phyloP scores from a whole-genome alignment of 2,329 filamentous ascomycete species.

The Pseudocercospora pini-densiflorae region DNA sequence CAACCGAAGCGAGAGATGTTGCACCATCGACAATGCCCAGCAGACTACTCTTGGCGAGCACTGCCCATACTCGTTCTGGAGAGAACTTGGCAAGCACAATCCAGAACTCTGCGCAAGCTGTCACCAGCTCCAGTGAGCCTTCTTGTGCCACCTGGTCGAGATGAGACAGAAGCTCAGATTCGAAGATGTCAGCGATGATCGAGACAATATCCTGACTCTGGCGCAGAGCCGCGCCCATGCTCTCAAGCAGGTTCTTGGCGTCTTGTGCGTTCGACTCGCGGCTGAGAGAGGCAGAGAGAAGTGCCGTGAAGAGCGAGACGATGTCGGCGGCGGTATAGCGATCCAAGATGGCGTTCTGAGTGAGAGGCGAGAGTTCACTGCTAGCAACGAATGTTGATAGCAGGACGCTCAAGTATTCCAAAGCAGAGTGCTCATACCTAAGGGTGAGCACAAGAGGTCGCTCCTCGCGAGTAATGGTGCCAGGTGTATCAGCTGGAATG shows the following conservation, averaged over 20 bases:
- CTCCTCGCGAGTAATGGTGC: slow-evolving; percentile 77
- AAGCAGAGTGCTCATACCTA: slow-evolving; percentile 73
- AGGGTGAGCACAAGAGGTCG: slow-evolving; percentile 77
- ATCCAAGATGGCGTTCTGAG: slow-evolving; percentile 44
- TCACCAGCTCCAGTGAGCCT: slow-evolving; percentile 68
- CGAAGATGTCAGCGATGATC: slow-evolving; percentile 83
- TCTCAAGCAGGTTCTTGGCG: slow-evolving; percentile 53
- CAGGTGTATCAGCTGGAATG: slow-evolving; percentile 62
- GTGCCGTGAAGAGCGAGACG: slow-evolving; percentile 72
- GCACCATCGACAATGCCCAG: slow-evolving; percentile 76
- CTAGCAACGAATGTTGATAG: slow-evolving; percentile 69
- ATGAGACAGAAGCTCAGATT: slow-evolving; percentile 62
- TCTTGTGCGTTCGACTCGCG: slow-evolving; percentile 38
- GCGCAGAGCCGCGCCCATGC: slow-evolving; percentile 53
- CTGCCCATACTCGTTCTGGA: slow-evolving; percentile 87
- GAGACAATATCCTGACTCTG: slow-evolving; percentile 72
- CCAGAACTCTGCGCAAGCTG: slow-evolving; percentile 81
- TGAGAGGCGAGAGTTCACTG: slow-evolving; percentile 34
- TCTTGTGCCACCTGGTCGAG: slow-evolving; percentile 60
- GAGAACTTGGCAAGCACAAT: slow-evolving; percentile 71
- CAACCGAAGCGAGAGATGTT: slow-evolving; percentile 75
- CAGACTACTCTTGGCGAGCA: slow-evolving; percentile 79
- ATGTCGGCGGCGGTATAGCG: slow-evolving; percentile 72
- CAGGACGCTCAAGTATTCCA: slow-evolving; percentile 78
- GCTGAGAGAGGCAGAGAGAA: slow-evolving; percentile 56